Base-by-base conservation (phyloP, 2,329 filamentous ascomycete species). In the Onygena corvina region DNA sequence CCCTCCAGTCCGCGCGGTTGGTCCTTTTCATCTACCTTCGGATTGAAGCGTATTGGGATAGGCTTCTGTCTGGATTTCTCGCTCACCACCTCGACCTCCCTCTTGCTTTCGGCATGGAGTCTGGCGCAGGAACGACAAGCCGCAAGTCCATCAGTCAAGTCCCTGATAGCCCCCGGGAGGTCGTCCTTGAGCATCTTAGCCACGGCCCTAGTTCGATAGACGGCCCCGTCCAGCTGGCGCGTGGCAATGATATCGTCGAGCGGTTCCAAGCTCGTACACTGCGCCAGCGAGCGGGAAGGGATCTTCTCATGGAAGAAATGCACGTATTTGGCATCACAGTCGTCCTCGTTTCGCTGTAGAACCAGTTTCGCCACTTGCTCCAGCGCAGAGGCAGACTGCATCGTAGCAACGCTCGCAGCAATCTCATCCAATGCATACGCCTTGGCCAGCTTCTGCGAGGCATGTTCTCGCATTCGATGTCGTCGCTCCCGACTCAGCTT, bases 241-340 rank as follows among this genome's bases (percentile, higher is more conserved):
- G 79, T 75, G 9, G 71, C 67, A 52, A 89, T 81, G 50, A 90
- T 78, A 31, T 84, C 76, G 60, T 81, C 72, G 55, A 93, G 64
- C 3, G 80, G 73, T 47, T 76, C 69, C 50, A 89, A 65, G 53
- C 77, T 81, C 6, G 84, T 89, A 57, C 76, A 81, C 58, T 86
- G 78, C 30, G 80, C 83, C 62, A 92, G 70, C 61, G 83, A 80
- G 35, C 83, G 71, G 34, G 80, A 84, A 1, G 85, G 83, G 21
- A 92, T 89, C 75, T 90, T 92, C 67, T 93, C 85, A 66, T 90
- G 85, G 64, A 93, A 93, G 68, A 90, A 92, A 62, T 92, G 84
- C n/a, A 92, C 86, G 61, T 92, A 92, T 64, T 83, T 84, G 23
- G 85, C 86, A 59, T 92, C 84, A 36, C 73, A 66, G 59, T 88